phyloP scores from a whole-genome alignment of 202 grass and related monocot genomes.

The Panicum virgatum region DNA sequence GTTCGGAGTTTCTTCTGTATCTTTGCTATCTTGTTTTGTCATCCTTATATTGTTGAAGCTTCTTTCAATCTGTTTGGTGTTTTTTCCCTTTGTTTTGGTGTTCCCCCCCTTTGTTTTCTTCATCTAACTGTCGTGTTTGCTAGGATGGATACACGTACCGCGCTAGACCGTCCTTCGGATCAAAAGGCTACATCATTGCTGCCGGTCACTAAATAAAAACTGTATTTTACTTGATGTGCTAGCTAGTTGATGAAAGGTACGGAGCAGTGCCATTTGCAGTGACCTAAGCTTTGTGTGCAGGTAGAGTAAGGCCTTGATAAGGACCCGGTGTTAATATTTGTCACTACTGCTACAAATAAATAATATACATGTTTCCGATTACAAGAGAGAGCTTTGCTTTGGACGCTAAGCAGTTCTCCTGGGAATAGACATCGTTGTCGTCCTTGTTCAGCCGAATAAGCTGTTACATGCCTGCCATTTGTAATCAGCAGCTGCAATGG shows the following conservation, averaged over 20 bases:
- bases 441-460: not conserved
- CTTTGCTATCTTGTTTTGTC: constrained; percentile 5
- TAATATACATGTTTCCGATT: not conserved
- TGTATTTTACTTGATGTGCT: not conserved
- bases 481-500: not conserved
- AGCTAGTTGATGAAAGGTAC: not conserved
- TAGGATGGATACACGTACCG: not conserved
- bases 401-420: not conserved
- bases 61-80: not conserved
- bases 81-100: too few species aligned
- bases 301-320: not conserved
- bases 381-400: constrained; percentile 1
- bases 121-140: not conserved
- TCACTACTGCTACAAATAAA: not conserved
- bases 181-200: not conserved
- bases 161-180: not conserved
- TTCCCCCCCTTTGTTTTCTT: constrained; percentile 21
- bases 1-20: constrained; percentile 18
- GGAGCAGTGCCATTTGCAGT: too few species aligned
- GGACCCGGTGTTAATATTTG: not conserved
- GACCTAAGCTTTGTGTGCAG: not conserved
- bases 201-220: not conserved
- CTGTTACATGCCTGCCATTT: constrained; percentile 28
- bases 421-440: not conserved
- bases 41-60: constrained; percentile 18